A percentile compares a stretch with the other conserved stretches of the same genome.
Evolutionary conservation across 768 basidiomycete genomes (phyloP).

Genomic region (Flagelloscypha sp.): DNA sequence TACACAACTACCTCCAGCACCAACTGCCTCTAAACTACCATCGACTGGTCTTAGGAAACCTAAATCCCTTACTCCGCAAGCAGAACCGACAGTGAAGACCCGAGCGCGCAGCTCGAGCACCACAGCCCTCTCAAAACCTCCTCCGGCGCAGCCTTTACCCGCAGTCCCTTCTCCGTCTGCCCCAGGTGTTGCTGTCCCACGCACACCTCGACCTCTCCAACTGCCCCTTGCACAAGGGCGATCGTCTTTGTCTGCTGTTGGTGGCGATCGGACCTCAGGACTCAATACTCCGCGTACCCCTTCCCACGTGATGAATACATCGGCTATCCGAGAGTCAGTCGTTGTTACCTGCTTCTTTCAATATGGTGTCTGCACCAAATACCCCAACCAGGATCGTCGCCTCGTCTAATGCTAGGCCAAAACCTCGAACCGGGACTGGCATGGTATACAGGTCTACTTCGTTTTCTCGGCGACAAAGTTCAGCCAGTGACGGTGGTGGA

Average conservation of each 20-base stretch:
- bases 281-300: conserved; percentile 2
- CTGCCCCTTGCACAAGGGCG: conserved; percentile 16
- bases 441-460: conserved; percentile 60
- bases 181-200: conserved; percentile 8
- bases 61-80: no score
- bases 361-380: no score
- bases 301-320: conserved; percentile 1
- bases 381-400: no score
- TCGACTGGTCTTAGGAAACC: not conserved
- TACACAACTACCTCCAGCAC: conserved; percentile 9
- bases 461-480: no score
- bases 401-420: conserved; percentile 36
- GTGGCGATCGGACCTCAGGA: conserved; percentile 15
- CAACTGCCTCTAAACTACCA: conserved; percentile 1
- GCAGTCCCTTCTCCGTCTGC: conserved; percentile 27
- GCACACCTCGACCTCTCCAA: conserved; percentile 15
- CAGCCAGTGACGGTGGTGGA: no score
- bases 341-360: no score
- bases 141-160: no score
- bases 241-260: conserved; percentile 22
- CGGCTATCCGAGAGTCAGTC: conserved; percentile 2
- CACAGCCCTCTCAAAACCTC: no score
- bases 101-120: no score
- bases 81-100: no score
- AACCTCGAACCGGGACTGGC: conserved; percentile 59